Evolutionary conservation across 2,329 filamentous ascomycete genomes (phyloP), one percentile per base, ranked within the genome.

Genomic region (Penicillium decumbens): DNA sequence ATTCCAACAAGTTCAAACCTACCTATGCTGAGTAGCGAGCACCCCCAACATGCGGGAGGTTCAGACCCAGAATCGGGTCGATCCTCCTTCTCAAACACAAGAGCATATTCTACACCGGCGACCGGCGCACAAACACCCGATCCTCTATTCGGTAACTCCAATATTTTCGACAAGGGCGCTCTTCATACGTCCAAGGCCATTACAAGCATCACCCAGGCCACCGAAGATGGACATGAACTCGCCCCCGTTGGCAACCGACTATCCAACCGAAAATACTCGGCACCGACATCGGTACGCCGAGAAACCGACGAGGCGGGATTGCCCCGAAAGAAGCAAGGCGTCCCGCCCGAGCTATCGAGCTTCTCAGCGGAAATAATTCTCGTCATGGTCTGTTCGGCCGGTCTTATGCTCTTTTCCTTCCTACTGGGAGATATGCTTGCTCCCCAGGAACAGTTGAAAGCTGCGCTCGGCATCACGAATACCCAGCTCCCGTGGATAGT

Each of bases 351-450:
- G 52, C 56, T 75, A 6, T 55, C 62, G 20, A 75, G 63, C 45
- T 63, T 75, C 3, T 62, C 67, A 1, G 64, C 70, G 0, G 73
- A 75, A 44, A 54, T 74, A 25, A 53, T 74, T 20, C 66, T 75
- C 40, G 62, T 76, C 5, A 61, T 67, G 9, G 68, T 74, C 33
- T 75, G 72, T 56, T 72, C 70, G 3, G 69, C 67, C 10, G 72
- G 73, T 1, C 65, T 75, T 38, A 63, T 75, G 51, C 64, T 75
- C 9, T 75, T 74, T 52, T 65, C 71, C 1, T 68, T 74, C 48
- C 62, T 72, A 4, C 59, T 72, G 15, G 73, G 73, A 0, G 68
- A 75, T 47, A 67, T 74, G 51, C 67, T 66, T 15, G 69, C 72
- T 0, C 66, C 68, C 13, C 73, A 75, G 56, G 54, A 67, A 25